Conservation (phyloP, 2,329 filamentous ascomycete genomes). For the Microcyclospora tardicrescens region DNA sequence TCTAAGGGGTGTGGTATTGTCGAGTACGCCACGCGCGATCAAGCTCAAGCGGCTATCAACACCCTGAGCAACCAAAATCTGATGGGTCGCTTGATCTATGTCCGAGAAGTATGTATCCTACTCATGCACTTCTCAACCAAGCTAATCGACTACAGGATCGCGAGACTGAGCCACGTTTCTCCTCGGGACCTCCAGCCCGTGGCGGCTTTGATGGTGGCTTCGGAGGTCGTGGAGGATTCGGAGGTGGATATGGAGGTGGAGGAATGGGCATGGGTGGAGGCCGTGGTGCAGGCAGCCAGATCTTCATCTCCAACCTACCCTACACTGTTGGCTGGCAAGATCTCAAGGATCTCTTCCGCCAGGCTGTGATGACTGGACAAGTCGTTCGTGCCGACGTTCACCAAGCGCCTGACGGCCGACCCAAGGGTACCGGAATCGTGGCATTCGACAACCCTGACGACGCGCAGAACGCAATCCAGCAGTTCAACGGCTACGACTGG, state of each 20-base stretch:
- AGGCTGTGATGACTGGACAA: constrained; percentile 62
- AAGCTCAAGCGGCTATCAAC: constrained; percentile 94
- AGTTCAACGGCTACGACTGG: constrained; percentile 99
- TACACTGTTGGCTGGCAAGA: constrained; percentile 99
- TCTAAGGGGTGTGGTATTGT: constrained; percentile 99
- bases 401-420: constrained; percentile 75
- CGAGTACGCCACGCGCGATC: constrained; percentile 99
- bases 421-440: constrained; percentile 94
- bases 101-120: constrained; percentile 64
- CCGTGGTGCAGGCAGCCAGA: constrained; percentile 64
- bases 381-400: constrained; percentile 96
- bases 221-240: constrained; percentile 36
- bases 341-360: constrained; percentile 94
- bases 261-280: constrained; percentile 34
- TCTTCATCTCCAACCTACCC: constrained; percentile 95
- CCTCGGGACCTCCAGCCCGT: constrained; percentile 33
- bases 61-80: constrained; percentile 98
- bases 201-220: constrained; percentile 44
- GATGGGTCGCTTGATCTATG: constrained; percentile 96
- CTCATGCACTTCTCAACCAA: neutral
- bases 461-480: constrained; percentile 86
- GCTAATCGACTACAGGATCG: constrained; percentile 54
- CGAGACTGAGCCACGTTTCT: constrained; percentile 94
- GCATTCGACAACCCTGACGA: constrained; percentile 92
- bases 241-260: constrained; percentile 36